phyloP scores from a whole-genome alignment of 345 rosid genomes.

The Trapa bicornis region DNA sequence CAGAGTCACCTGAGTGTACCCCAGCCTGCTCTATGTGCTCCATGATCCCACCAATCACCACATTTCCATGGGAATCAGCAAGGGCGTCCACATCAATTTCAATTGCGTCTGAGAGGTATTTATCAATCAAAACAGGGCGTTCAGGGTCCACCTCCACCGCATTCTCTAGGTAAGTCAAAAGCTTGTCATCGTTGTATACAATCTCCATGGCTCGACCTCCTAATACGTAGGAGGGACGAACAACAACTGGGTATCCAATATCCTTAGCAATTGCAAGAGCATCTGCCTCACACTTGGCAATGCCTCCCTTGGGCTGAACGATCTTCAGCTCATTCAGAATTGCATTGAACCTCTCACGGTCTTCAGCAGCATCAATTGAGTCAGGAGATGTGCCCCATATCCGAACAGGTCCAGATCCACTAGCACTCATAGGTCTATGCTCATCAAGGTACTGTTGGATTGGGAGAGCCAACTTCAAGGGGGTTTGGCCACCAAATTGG shows the following conservation, averaged over 20 bases:
- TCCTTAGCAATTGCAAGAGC: constrained; percentile 74
- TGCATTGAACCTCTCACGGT: constrained; percentile 82
- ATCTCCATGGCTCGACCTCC: constrained; percentile 99
- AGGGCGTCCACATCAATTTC: constrained; percentile 88
- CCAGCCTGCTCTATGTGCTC: constrained; percentile 99
- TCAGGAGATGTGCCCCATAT: constrained; percentile 98
- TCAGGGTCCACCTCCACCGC: constrained; percentile 95
- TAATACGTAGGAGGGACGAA: constrained; percentile 87
- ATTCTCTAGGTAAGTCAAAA: constrained; percentile 62
- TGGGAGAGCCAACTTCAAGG: constrained; percentile 78
- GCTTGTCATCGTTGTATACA: constrained; percentile 68
- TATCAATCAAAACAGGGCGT: constrained; percentile 81
- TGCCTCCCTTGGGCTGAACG: constrained; percentile 94
- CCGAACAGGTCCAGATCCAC: constrained; percentile 60
- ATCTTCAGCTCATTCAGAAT: constrained; percentile 67
- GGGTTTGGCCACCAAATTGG: constrained; percentile 98
- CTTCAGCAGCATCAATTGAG: constrained; percentile 93
- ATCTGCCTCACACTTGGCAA: constrained; percentile 83
- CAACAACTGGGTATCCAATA: constrained; percentile 88
- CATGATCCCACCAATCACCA: constrained; percentile 95
- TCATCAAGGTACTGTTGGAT: constrained; percentile 73
- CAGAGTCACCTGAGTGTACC: constrained; percentile 96
- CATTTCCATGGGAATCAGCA: constrained; percentile 68
- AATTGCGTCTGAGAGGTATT: constrained; percentile 74
- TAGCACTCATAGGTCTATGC: constrained; percentile 47